A percentile compares a stretch with the other conserved stretches of the same genome.
phyloP scores from a whole-genome alignment of 2,329 filamentous ascomycete species.

The Anthostomella pinea region DNA sequence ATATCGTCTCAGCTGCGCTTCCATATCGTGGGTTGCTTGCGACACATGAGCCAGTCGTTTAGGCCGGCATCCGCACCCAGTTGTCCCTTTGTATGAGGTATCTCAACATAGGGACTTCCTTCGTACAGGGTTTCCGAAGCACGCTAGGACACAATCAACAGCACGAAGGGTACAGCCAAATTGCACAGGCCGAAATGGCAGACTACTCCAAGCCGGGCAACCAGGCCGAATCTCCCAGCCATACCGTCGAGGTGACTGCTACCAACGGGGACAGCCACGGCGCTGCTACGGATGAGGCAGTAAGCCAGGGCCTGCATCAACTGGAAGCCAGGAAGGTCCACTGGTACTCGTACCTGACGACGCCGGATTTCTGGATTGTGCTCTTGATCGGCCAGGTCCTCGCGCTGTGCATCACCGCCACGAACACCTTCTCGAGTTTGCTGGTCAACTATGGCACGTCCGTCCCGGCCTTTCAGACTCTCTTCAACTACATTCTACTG shows the following conservation, averaged over 20 bases:
- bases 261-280: conserved; percentile 17
- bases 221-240: conserved; percentile 21
- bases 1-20: too few species aligned
- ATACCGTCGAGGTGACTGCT: conserved; percentile 26
- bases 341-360: conserved; percentile 75
- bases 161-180: conserved; percentile 16
- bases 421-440: conserved; percentile 84
- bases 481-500: conserved; percentile 91
- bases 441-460: conserved; percentile 65
- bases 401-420: conserved; percentile 85
- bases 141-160: conserved; percentile 7
- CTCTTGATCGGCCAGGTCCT: conserved; percentile 79
- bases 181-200: conserved; percentile 29
- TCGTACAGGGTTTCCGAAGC: conserved; percentile 12
- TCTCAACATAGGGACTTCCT: conserved; percentile 6
- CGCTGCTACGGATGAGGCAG: conserved; percentile 34
- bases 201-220: conserved; percentile 23
- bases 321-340: conserved; percentile 52
- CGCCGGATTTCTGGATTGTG: conserved; percentile 84
- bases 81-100: conserved; percentile 16
- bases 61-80: too few species aligned
- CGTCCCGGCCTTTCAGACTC: conserved; percentile 91
- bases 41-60: conserved; percentile 1
- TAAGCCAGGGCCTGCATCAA: conserved; percentile 50
- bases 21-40: too few species aligned